Conservation (phyloP, 306 rosid genomes). For the Phaseolus lunatus region DNA sequence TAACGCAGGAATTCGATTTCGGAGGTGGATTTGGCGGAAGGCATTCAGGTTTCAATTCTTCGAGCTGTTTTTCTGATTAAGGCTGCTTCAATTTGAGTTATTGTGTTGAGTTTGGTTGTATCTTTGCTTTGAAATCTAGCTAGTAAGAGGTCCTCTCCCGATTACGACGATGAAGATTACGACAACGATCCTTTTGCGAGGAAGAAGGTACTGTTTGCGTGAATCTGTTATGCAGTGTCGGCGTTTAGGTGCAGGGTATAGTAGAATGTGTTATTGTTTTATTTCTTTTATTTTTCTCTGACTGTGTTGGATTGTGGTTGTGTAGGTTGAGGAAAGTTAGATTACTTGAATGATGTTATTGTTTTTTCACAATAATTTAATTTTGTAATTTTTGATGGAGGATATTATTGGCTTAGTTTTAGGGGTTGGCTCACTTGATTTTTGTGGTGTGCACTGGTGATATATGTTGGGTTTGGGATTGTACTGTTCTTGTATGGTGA, state of each 20-base stretch:
- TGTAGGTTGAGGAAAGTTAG: background rate
- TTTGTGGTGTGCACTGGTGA: background rate
- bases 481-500: constrained; percentile 16
- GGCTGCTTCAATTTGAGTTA: constrained; percentile 21
- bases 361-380: too few relatives aligned
- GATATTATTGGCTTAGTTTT: background rate
- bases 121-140: constrained; percentile 51
- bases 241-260: constrained; percentile 15
- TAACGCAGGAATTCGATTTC: constrained; percentile 79
- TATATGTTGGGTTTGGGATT: constrained; percentile 5
- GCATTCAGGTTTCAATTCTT: constrained; percentile 61
- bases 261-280: background rate
- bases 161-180: constrained; percentile 77
- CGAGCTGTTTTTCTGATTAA: background rate
- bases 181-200: constrained; percentile 68
- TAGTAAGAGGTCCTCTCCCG: constrained; percentile 79
- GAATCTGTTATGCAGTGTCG: background rate
- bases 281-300: background rate
- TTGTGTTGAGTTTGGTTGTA: constrained; percentile 22
- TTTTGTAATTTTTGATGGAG: background rate
- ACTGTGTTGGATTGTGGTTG: constrained; percentile 1
- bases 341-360: constrained; percentile 22
- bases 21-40: constrained; percentile 74
- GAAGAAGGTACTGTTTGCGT: constrained; percentile 56
- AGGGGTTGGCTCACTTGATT: background rate